These are phyloP conservation scores for Phanerodontia chrysosporium DNA, from an alignment of 768 basidiomycete species.

Conservation along the genomic window DNA sequence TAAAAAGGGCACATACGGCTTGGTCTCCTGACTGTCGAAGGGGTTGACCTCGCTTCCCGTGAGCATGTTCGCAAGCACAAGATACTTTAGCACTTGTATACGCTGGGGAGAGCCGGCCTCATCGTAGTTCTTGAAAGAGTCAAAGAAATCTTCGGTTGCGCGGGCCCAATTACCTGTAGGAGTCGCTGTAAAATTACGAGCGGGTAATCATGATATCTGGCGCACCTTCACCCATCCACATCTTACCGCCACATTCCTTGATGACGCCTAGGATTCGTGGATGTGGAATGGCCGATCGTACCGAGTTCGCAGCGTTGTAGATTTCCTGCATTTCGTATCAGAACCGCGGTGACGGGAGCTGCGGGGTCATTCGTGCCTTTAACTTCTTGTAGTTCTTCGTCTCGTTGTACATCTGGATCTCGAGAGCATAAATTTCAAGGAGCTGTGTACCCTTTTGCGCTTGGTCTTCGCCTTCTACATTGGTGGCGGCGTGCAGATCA, in stretches of 20 bases:
- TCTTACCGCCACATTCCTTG: conserved; percentile 98
- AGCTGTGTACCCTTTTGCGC: conserved; percentile 94
- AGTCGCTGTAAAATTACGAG: not conserved
- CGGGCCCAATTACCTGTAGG: conserved; percentile 86
- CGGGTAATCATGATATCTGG: not conserved
- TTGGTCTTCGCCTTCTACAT: conserved; percentile 68
- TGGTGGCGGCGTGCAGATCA: conserved; percentile 68
- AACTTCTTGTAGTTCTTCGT: conserved; percentile 93
- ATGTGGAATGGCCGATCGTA: conserved; percentile 95
- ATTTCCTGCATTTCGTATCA: conserved; percentile 64
- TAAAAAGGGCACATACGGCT: conserved; percentile 68
- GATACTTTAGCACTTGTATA: conserved; percentile 97
- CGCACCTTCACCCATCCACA: conserved; percentile 99
- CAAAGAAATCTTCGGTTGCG: conserved; percentile 97
- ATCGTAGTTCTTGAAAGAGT: conserved; percentile 97
- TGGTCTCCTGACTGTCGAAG: conserved; percentile 99
- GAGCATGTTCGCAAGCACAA: conserved; percentile 96
- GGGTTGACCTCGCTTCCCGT: conserved; percentile 98
- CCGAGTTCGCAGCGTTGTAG: conserved; percentile 90
- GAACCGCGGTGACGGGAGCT: not conserved
- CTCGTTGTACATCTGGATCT: conserved; percentile 99
- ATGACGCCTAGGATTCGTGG: conserved; percentile 99
- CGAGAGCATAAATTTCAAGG: conserved; percentile 94
- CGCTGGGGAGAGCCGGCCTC: conserved; percentile 95
- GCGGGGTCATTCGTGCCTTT: conserved; percentile 57